Conservation (phyloP, 1,284 basidiomycete species). For the Leccinum fuscescens region DNA sequence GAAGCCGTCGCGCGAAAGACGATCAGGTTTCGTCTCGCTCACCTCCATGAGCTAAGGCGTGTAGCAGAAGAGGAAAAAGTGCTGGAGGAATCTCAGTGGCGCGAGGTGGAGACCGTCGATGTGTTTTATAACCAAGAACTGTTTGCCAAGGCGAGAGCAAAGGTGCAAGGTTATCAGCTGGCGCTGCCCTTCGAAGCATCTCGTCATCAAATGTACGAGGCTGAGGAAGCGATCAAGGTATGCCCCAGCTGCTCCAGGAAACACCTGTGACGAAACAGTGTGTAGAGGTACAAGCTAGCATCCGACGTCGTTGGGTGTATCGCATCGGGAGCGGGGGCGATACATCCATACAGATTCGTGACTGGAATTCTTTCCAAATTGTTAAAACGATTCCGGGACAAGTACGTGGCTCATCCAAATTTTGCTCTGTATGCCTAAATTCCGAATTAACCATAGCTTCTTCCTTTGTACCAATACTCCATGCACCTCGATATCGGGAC, state of each 20-base stretch:
- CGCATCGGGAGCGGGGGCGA: conserved; percentile 39
- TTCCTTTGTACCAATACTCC: conserved; percentile 42
- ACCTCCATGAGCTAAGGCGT: conserved; percentile 27
- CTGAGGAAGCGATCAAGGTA: conserved; percentile 38
- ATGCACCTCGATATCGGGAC: conserved; percentile 35
- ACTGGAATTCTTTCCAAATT: conserved; percentile 43
- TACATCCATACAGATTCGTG: conserved; percentile 48
- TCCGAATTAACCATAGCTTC: conserved; percentile 33
- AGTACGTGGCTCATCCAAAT: conserved; percentile 27
- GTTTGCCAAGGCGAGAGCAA: conserved; percentile 36
- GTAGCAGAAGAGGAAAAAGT: conserved; percentile 33
- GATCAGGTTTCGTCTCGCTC: conserved; percentile 32
- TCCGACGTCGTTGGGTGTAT: conserved; percentile 40
- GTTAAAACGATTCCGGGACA: conserved; percentile 34
- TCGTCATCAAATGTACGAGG: conserved; percentile 32
- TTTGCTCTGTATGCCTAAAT: not conserved
- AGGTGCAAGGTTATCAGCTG: conserved; percentile 36
- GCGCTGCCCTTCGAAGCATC: conserved; percentile 41
- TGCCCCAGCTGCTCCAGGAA: not conserved
- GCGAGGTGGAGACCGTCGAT: conserved; percentile 44
- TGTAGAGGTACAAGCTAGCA: conserved; percentile 40
- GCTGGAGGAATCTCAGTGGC: conserved; percentile 38
- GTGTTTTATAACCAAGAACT: conserved; percentile 35
- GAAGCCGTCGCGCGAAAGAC: conserved; percentile 20
- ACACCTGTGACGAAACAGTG: not conserved